Base-by-base conservation (phyloP, 495 filamentous ascomycete species). In the Talaromyces adpressus region DNA sequence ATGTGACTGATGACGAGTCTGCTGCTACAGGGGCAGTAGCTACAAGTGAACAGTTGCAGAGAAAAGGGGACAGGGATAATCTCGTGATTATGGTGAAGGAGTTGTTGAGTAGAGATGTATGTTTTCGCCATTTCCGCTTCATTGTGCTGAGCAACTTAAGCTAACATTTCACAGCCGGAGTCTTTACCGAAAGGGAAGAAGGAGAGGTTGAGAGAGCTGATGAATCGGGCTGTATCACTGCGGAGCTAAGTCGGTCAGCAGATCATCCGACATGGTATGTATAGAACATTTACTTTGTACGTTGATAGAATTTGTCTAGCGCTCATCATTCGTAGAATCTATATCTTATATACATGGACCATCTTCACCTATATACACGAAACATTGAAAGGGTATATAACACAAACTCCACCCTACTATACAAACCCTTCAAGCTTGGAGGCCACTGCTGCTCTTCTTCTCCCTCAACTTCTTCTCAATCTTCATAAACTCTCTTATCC, bases 401-500 rank as follows among this genome's bases (percentile, higher is more conserved):
- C 14, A 49, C n/a, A 45, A 1, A 0, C 18, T n/a, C 1, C 12
- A 5, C 14, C 4, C 41, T 5, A n/a, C 3, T 18, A 45, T 45
- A 45, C 5, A 18, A 27, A 27, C 12, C 16, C 30, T 36, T 22
- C 25, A 53, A 3, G 23, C 7, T 22, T 36, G 51, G 4, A 22
- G 22, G 16, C 25, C 32, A 23, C 39, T 22, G 6, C 58, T 77
- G 72, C 60, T 77, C 70, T 91, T 88, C 74, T 84, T 91, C 75
- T 89, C 82, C 73, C 91, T 92, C 64, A 98, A 75, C 73, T 77
- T 88, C 83, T 97, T 98, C 80, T 98, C 94, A 57, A 87, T 92
- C 79, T 88, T 90, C 93, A 98, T 98, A 74, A 98, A 98, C 72
- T 95, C 94, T 62, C 89, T 82, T 65, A 98, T 96, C 6, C 94